Conservation (phyloP, 1,139 yeast genomes). For the Geotrichum phurueaensis region DNA sequence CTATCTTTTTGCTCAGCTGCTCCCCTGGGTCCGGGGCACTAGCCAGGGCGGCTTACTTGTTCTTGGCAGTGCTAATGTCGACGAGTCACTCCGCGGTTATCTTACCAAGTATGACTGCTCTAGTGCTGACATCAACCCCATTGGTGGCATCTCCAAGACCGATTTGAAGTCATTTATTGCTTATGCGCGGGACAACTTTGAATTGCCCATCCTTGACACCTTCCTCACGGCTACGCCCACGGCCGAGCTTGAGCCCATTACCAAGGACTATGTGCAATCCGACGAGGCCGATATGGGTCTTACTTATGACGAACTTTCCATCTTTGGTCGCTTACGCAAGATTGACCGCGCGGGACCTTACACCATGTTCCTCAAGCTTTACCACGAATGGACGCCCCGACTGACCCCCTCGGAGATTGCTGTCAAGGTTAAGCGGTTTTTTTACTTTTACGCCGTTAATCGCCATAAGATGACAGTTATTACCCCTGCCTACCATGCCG, state of each 20-base stretch:
- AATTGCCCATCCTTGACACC: constrained; percentile 68
- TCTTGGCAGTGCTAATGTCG: constrained; percentile 95
- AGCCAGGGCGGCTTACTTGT: constrained; percentile 77
- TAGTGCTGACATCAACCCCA: constrained; percentile 93
- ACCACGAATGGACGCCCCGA: constrained; percentile 88
- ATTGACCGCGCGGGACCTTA: constrained; percentile 94
- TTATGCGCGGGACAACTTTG: constrained; percentile 65
- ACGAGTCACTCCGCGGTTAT: constrained; percentile 91
- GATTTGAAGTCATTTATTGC: constrained; percentile 80
- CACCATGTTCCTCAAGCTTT: constrained; percentile 81
- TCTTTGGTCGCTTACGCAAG: constrained; percentile 88
- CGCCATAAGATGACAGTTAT: constrained; percentile 95
- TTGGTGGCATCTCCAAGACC: constrained; percentile 93
- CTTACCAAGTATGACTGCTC: constrained; percentile 95
- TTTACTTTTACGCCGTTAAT: constrained; percentile 88
- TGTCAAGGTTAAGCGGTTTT: constrained; percentile 84
- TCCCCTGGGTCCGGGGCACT: constrained; percentile 86
- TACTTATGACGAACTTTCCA: constrained; percentile 87
- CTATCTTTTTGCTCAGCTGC: constrained; percentile 83
- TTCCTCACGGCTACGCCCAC: constrained; percentile 92
- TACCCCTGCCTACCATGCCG: constrained; percentile 97
- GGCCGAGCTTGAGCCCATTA: constrained; percentile 95
- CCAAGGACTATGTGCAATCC: constrained; percentile 84
- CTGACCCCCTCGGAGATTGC: constrained; percentile 81
- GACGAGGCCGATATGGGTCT: constrained; percentile 98